Conservation (phyloP, 768 basidiomycete species). For the Botryobasidium botryosum region DNA sequence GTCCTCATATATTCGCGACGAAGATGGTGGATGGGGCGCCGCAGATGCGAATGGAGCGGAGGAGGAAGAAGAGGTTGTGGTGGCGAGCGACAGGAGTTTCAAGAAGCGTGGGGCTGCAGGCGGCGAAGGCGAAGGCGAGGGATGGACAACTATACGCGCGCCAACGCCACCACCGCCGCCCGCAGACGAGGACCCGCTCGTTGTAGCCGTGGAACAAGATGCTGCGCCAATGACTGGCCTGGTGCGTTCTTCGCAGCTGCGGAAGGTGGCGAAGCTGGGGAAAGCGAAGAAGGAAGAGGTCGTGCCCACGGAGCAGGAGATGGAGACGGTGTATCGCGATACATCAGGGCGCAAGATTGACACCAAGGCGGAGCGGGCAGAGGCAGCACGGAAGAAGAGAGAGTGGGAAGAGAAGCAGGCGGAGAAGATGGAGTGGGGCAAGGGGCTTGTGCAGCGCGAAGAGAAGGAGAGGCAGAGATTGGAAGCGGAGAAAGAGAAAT, state of each 20-base stretch:
- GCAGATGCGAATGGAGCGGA: slow-evolving; percentile 38
- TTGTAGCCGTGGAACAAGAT: slow-evolving; percentile 52
- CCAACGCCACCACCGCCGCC: slow-evolving; percentile 32
- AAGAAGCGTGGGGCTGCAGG: slow-evolving; percentile 41
- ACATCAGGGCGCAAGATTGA: slow-evolving; percentile 77
- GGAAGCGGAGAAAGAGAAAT: slow-evolving; percentile 52
- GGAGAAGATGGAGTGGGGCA: slow-evolving; percentile 95
- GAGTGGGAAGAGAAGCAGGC: slow-evolving; percentile 76
- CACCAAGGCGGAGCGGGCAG: slow-evolving; percentile 66
- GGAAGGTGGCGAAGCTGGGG: slow-evolving; percentile 20
- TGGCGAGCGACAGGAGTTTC: slow-evolving; percentile 50
- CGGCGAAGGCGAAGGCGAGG: slow-evolving; percentile 27
- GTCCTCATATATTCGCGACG: slow-evolving; percentile 29
- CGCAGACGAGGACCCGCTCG: slow-evolving; percentile 51
- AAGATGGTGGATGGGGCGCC: slow-evolving; percentile 51
- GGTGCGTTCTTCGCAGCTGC: neutral
- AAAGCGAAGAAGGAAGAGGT: slow-evolving; percentile 26
- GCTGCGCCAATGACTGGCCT: slow-evolving; percentile 21
- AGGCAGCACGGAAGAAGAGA: slow-evolving; percentile 63
- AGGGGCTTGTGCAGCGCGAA: slow-evolving; percentile 79
- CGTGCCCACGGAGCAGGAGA: slow-evolving; percentile 47
- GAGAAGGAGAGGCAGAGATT: slow-evolving; percentile 48
- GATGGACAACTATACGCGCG: slow-evolving; percentile 52
- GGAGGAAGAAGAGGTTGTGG: slow-evolving; percentile 45
- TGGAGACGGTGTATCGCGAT: slow-evolving; percentile 95